Evolutionary conservation across 169 alveolate species (phyloP), one percentile per base, ranked within the genome.

Genomic region (Toxoplasma gondii): DNA sequence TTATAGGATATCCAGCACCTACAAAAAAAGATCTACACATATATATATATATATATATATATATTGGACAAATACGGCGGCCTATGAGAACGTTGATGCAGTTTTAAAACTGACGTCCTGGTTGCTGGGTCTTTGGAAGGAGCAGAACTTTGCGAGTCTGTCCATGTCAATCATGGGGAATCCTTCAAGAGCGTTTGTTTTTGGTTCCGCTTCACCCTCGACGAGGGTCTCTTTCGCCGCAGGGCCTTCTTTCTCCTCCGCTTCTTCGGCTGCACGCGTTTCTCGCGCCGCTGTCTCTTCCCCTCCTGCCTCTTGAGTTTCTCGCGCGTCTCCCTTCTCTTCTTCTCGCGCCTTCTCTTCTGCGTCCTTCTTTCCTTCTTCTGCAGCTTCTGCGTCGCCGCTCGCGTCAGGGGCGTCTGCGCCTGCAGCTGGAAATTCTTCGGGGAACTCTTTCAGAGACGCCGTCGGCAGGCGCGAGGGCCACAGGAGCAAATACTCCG

Each of bases 101-200:
- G 31, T 64, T 64, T 19, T 53, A 49, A 64, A n/a, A 67, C 81
- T 67, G 92, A 88, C 31, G 78, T 95, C 97, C 64, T 91, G 91
- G 34, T 93, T 92, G 39, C 78, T 19, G 0, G 92, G 95, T 44
- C 97, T 91, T 45, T 36, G 22, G 17, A 95, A 34, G 87, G 91
- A 86, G 81, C 97, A 95, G 93, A 95, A 95, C 82, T 58, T 95
- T 38, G 97, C 97, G 93, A 95, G 90, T 86, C 94, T 95, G 64
- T 94, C 94, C 41, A 95, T 93, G 69, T 95, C 96, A 44, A 95
- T 91, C 38, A 94, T 91, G 41, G 95, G 87, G 81, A 95, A 95
- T 22, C 74, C 74, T 4, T 64, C 34, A 7, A 64, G 74, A 1
- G 34, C 24, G 22, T 16, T 1, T 1, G 74, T 16, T 31, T 49